Base-by-base conservation (phyloP, 495 filamentous ascomycete species). In the Trichoderma orchidacearum region DNA sequence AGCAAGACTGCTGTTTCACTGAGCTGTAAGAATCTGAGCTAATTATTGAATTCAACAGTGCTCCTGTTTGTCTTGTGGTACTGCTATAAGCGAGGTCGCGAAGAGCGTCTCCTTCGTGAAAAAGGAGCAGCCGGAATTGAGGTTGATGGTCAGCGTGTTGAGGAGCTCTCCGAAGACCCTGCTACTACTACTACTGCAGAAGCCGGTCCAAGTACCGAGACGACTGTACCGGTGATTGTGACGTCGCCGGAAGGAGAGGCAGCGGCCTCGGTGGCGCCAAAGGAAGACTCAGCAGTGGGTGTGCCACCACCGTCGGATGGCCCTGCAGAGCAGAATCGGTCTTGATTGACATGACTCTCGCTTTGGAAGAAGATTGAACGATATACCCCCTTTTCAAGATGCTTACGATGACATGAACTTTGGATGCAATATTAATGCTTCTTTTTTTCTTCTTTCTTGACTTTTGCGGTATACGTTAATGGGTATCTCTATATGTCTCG, bases 1-100 rank as follows among this genome's bases (percentile, higher is more conserved):
- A 35, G 25, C 41, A 30, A 23, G 13, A n/a, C 38, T 28, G n/a
- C 54, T 50, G 23, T n/a, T n/a, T n/a, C n/a, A n/a, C n/a, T n/a
- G n/a, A n/a, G n/a, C n/a, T 58, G 12, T 30, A 53, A 4, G 30
- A 7, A 28, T 13, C 34, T 41, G n/a, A n/a, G 30, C 15, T 53
- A 21, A n/a, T 31, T 17, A 58, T 17, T 32, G 11, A 21, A 18
- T 11, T 29, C 30, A n/a, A 5, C 29, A 90, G 87, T 96, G 58
- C 74, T 98, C 12, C 70, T 98, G 30, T 89, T 91, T 65, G 87
- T 92, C 52, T 80, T 97, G 58, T 98, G 92, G 92, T 98, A 98
- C 67, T 96, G 89, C 69, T 87, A 96, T 67, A 96, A 96, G 68
- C 82, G 93, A 13, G 93, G 93, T 32, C 80, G 81, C 15, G 93